These are phyloP conservation scores for Fusarium caatingaense DNA, from an alignment of 2,329 filamentous ascomycete genomes.

Conservation along the genomic window DNA sequence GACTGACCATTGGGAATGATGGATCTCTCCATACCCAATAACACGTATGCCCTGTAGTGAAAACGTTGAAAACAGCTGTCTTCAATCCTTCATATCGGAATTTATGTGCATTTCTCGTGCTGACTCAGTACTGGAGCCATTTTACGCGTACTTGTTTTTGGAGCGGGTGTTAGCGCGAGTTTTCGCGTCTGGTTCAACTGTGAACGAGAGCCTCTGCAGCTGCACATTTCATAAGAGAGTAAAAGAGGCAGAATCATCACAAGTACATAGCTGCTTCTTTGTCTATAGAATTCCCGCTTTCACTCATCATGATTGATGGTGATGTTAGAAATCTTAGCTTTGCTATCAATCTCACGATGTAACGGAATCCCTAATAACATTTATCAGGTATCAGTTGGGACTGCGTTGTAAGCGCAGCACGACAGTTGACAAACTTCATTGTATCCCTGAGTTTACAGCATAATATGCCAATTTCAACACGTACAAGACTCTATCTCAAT, in stretches of 20 bases:
- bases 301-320: too few relatives aligned
- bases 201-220: not conserved
- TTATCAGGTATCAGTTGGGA: too few relatives aligned
- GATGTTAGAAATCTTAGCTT: too few relatives aligned
- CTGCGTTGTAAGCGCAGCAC: too few relatives aligned
- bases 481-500: not conserved
- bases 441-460: accelerated
- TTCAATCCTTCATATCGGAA: not conserved
- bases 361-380: too few relatives aligned
- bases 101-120: not conserved
- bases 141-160: not conserved
- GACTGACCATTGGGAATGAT: not conserved
- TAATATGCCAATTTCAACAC: too few relatives aligned
- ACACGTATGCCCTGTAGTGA: not conserved
- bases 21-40: accelerated
- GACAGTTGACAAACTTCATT: accelerated
- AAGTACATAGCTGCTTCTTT: too few relatives aligned
- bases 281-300: too few relatives aligned
- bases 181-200: too few relatives aligned
- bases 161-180: not conserved
- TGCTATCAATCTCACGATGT: too few relatives aligned
- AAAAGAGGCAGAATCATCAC: not conserved
- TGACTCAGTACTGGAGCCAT: not conserved
- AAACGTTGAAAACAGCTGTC: too few relatives aligned
- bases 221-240: not conserved